phyloP scores from a whole-genome alignment of 768 basidiomycete species.

The Tricholoma furcatifolium region DNA sequence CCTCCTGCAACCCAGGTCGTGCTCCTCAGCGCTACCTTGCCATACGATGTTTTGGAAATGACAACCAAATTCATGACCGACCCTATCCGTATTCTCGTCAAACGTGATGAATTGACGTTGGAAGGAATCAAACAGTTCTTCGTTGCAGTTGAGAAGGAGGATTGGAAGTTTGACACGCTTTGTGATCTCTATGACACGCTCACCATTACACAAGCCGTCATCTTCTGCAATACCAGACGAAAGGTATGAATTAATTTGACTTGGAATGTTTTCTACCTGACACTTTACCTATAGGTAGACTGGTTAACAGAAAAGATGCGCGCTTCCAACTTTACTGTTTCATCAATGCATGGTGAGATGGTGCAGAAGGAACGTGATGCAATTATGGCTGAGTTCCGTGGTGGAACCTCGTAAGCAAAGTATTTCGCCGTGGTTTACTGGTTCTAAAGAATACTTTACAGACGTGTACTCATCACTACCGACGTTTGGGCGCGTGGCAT shows the following conservation, averaged over 20 bases:
- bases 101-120: constrained; percentile 97
- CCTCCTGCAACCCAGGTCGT: constrained; percentile 98
- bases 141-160: constrained; percentile 98
- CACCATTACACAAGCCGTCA: constrained; percentile 98
- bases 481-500: constrained; percentile 98
- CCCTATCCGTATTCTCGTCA: constrained; percentile 96
- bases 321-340: constrained; percentile 97
- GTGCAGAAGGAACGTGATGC: constrained; percentile 93
- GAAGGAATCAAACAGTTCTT: constrained; percentile 97
- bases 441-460: constrained; percentile 29
- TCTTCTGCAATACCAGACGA: constrained; percentile 97
- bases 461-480: constrained; percentile 92
- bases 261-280: constrained; percentile 4
- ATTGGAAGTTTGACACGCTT: constrained; percentile 99
- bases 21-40: constrained; percentile 91
- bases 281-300: constrained; percentile 62
- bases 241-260: constrained; percentile 58
- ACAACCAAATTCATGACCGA: constrained; percentile 99
- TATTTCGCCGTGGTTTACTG: constrained; percentile 7
- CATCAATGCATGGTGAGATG: constrained; percentile 96
- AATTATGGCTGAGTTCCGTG: constrained; percentile 96
- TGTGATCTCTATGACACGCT: constrained; percentile 98
- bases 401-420: constrained; percentile 77
- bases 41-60: constrained; percentile 97
- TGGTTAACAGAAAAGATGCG: constrained; percentile 99